Percentiles rank a stretch among this genome's conserved stretches.
Evolutionary conservation across 768 basidiomycete genomes (phyloP).

Genomic region (Lactarius sp.): DNA sequence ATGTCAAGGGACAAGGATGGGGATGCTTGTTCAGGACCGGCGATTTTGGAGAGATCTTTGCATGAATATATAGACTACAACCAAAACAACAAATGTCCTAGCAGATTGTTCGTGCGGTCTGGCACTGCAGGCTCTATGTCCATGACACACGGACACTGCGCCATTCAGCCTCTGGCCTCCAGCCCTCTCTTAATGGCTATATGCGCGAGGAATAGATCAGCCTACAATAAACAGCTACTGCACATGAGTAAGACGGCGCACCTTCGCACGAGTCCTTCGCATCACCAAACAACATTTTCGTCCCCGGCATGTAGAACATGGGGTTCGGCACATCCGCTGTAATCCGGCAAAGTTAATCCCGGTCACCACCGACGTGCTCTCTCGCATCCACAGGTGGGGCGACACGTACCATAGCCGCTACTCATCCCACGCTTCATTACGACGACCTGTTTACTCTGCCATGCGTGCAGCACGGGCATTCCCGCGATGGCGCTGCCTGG

Average conservation of each 20-base stretch:
- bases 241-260: conserved; percentile 27
- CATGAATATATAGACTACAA: not conserved
- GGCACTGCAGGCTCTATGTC: not conserved
- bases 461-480: conserved; percentile 88
- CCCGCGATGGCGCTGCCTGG: conserved; percentile 84
- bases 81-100: not conserved
- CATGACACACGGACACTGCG: not conserved
- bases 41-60: not conserved
- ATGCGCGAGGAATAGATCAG: not conserved
- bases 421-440: conserved; percentile 93
- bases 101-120: not conserved
- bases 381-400: not conserved
- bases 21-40: not conserved
- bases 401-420: conserved; percentile 66
- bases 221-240: not conserved
- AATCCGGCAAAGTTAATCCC: not conserved
- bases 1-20: not conserved
- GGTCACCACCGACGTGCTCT: not conserved
- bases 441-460: conserved; percentile 90
- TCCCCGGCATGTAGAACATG: conserved; percentile 89
- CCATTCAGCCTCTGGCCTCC: conserved; percentile 26
- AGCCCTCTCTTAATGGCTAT: conserved; percentile 35
- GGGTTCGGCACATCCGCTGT: conserved; percentile 88
- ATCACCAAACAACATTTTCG: conserved; percentile 90
- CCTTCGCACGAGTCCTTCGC: conserved; percentile 90